Percentiles rank a stretch among this genome's conserved stretches.
These are phyloP conservation scores for Scedosporium apiospermum DNA, from an alignment of 2,329 filamentous ascomycete species.

Conservation along the genomic window DNA sequence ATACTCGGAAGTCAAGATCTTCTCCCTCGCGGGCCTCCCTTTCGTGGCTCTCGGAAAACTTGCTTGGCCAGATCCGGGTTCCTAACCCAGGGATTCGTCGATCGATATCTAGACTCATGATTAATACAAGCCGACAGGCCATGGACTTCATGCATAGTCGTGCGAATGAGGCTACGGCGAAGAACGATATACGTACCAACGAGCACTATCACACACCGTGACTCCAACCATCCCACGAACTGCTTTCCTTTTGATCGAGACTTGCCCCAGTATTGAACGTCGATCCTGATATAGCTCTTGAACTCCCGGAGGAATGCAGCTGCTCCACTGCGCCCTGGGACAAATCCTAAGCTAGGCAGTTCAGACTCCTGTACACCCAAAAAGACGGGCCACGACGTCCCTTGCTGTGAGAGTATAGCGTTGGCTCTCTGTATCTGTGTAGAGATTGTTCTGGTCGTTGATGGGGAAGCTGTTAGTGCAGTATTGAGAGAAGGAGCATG, in stretches of 20 bases:
- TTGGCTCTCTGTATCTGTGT: conserved; percentile 41
- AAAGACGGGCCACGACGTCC: conserved; percentile 33
- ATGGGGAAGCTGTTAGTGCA: conserved; percentile 40
- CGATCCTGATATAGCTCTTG: conserved; percentile 48
- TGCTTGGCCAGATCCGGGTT: conserved; percentile 52
- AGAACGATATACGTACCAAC: conserved; percentile 35
- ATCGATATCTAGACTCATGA: conserved; percentile 40
- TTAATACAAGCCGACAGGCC: not conserved
- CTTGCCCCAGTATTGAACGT: conserved; percentile 56
- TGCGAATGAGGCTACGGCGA: conserved; percentile 3
- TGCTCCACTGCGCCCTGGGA: conserved; percentile 16
- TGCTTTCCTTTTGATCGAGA: conserved; percentile 42
- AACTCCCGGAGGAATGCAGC: conserved; percentile 41
- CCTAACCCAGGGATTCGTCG: conserved; percentile 39
- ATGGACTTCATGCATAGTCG: not conserved
- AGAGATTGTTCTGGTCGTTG: conserved; percentile 41
- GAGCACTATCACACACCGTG: conserved; percentile 46
- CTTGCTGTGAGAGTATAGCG: conserved; percentile 23
- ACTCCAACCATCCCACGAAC: conserved; percentile 56
- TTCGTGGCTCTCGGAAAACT: conserved; percentile 34
- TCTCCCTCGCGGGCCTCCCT: conserved; percentile 13
- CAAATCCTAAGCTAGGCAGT: not conserved
- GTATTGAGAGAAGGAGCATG: conserved; percentile 54
- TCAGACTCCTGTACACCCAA: conserved; percentile 14
- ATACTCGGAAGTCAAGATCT: conserved; percentile 43